Evolutionary conservation across 352 stramenopile genomes (phyloP).

Genomic region (Pythium sukuiense): DNA sequence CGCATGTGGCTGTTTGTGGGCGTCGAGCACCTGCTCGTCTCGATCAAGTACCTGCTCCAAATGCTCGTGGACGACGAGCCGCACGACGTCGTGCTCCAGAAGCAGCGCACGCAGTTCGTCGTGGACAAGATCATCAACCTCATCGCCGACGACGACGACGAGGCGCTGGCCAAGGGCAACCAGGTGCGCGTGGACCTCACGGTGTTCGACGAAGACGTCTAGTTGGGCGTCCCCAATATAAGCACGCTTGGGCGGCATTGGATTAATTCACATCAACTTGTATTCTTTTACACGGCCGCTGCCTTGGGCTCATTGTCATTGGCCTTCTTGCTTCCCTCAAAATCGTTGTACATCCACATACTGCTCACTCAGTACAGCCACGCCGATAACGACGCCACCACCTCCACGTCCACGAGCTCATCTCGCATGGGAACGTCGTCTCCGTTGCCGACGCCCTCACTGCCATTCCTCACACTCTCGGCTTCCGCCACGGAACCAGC

Average conservation of each 20-base stretch:
- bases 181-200: conserved; percentile 79
- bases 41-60: conserved; percentile 71
- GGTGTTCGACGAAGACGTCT: conserved; percentile 74
- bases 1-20: conserved; percentile 66
- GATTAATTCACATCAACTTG: conserved; percentile 9
- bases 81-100: conserved; percentile 63
- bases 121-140: conserved; percentile 75
- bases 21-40: conserved; percentile 62
- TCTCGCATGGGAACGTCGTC: conserved; percentile 1
- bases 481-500: background rate
- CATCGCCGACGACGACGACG: conserved; percentile 72
- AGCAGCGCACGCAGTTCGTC: conserved; percentile 69
- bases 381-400: conserved; percentile 54
- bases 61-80: conserved; percentile 73
- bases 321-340: conserved; percentile 8
- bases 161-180: conserved; percentile 67
- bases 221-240: conserved; percentile 18
- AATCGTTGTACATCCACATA: conserved; percentile 14
- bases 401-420: conserved; percentile 10
- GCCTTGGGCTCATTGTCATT: no score
- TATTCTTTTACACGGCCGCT: conserved; percentile 7
- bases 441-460: background rate
- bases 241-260: background rate
- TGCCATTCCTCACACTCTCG: background rate
- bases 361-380: conserved; percentile 49